Evolutionary conservation across 768 basidiomycete genomes (phyloP), one percentile per base, ranked within the genome.

Genomic region (Tulasnella sp.): DNA sequence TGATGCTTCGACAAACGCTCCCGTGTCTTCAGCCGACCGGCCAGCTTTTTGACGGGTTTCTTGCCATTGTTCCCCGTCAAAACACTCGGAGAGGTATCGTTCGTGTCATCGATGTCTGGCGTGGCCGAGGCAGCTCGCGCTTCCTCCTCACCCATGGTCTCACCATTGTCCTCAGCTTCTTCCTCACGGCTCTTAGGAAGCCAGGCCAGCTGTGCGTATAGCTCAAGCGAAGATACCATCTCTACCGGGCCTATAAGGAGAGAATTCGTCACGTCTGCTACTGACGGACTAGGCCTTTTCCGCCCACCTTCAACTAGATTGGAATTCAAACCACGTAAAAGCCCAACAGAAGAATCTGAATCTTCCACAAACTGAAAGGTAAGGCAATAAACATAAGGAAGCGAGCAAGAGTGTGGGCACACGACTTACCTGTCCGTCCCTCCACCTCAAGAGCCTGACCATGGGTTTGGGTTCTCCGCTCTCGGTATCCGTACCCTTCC

Each of bases 131-230:
- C 8, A 35, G 25, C 36, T 4, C 6, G 9, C 6, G 21, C 37
- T 23, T 39, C 51, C 4, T 36, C 37, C n/a, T 9, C 35, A n/a
- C n/a, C n/a, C 27, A 23, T 31, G 12, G 12, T 37, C 6, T 52
- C 54, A 19, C 54, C 54, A 27, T 15, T 42, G 23, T 39, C 68
- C 67, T 74, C 73, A 52, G 73, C 71, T 36, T 75, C 74, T 3
- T 64, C 69, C 32, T 77, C 75, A 17, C 71, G 66, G 57, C 75
- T 73, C 64, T 86, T 86, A 2, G 84, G 84, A 59, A 86, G 69
- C 19, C 75, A 71, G 0, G 70, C 67, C 27, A 86, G 71, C 49
- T 74, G 71, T 2, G 71, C 68, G 63, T 88, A 88, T 2, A 86
- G 68, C 50, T 84, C 80, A 1, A 86, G 70, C 3, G 67, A 64